Evolutionary conservation across 805 yeast genomes (phyloP).

Genomic region (Yarrowia sp.): DNA sequence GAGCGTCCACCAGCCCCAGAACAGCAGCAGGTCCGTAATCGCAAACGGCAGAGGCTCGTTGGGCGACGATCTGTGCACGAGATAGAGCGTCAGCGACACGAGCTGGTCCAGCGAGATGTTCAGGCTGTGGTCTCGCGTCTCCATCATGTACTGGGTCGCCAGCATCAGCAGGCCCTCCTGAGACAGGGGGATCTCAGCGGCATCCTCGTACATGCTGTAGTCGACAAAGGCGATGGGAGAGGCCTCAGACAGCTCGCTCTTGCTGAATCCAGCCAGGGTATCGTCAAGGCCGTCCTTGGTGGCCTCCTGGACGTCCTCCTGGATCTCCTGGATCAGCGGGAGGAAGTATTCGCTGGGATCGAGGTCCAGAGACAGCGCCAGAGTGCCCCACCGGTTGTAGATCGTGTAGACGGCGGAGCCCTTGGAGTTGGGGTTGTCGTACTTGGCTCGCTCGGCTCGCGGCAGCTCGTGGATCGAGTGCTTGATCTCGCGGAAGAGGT

Average conservation of each 20-base stretch:
- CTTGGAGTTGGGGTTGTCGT: constrained; percentile 8
- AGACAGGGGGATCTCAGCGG: constrained; percentile 31
- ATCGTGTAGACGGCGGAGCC: constrained; percentile 8
- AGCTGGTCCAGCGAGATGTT: constrained; percentile 9
- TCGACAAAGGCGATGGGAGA: constrained; percentile 11
- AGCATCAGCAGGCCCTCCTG: constrained; percentile 39
- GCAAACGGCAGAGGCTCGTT: constrained; percentile 37
- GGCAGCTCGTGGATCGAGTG: constrained; percentile 23
- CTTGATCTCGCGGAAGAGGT: constrained; percentile 39
- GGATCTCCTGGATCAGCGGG: not conserved
- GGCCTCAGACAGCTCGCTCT: not conserved
- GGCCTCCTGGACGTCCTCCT: not conserved
- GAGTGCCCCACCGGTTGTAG: constrained; percentile 23
- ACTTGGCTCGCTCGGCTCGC: constrained; percentile 14
- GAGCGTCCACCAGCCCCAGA: constrained; percentile 40
- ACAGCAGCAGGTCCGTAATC: constrained; percentile 38
- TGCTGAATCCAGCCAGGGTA: constrained; percentile 3
- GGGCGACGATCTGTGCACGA: constrained; percentile 24
- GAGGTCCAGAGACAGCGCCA: constrained; percentile 16
- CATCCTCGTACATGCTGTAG: constrained; percentile 11
- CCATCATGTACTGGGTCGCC: constrained; percentile 38
- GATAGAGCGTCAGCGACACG: not conserved
- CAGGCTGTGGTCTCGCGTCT: constrained; percentile 29
- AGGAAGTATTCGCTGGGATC: constrained; percentile 14
- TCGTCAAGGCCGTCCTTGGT: constrained; percentile 11